These are phyloP conservation scores for Bromus sterilis DNA, from an alignment of 176 grass and related monocot species.

Conservation along the genomic window DNA sequence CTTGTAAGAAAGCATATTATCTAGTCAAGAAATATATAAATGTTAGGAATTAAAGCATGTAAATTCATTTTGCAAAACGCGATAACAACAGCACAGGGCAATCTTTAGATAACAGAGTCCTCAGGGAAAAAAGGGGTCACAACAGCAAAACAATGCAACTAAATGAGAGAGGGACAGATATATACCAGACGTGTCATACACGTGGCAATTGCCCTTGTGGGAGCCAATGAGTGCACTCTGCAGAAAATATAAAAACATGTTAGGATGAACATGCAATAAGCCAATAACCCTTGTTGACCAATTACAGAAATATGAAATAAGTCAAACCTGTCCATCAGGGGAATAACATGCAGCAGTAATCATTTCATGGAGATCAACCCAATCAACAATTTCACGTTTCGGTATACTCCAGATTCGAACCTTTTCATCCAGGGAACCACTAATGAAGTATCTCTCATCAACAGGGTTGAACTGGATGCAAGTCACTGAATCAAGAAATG, in stretches of 20 bases:
- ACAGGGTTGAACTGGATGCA: slow-evolving; percentile 99
- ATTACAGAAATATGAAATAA: slow-evolving; percentile 18
- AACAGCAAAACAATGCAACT: not conserved
- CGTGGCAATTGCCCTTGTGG: slow-evolving; percentile 76
- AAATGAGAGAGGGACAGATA: not conserved
- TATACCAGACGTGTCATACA: slow-evolving; percentile 93
- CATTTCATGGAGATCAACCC: slow-evolving; percentile 98
- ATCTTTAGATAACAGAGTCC: not conserved
- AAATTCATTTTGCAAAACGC: not conserved
- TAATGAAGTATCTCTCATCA: slow-evolving; percentile 99
- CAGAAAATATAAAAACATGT: slow-evolving; percentile 36
- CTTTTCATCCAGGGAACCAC: slow-evolving; percentile 92
- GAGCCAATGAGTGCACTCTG: slow-evolving; percentile 88
- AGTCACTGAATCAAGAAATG: slow-evolving; percentile 68
- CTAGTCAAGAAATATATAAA: slow-evolving; percentile 30
- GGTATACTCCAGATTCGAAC: slow-evolving; percentile 96
- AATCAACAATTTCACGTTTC: slow-evolving; percentile 91
- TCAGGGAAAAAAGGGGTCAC: not conserved
- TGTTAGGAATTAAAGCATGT: not conserved
- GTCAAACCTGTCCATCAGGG: slow-evolving; percentile 88
- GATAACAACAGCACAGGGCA: not conserved
- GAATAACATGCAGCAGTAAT: slow-evolving; percentile 94
- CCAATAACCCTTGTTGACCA: not conserved
- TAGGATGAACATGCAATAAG: slow-evolving; percentile 10
- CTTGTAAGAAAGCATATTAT: slow-evolving; percentile 85